Evolutionary conservation across 2,329 filamentous ascomycete species (phyloP), one percentile per base, ranked within the genome.

Genomic region (Blumeria graminis): DNA sequence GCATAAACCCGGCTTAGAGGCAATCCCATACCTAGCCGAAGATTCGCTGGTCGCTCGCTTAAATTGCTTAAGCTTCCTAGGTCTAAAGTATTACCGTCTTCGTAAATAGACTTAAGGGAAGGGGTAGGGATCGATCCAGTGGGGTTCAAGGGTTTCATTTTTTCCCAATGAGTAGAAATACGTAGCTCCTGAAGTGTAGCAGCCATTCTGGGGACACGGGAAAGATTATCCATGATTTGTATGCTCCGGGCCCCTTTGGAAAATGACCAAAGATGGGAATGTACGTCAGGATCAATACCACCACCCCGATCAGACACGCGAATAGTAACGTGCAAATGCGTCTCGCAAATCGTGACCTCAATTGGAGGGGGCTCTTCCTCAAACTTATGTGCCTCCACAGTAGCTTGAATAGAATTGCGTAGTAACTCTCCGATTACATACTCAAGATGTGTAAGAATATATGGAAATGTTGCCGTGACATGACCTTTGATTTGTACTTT

Each of bases 361-460:
- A 98, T 92, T 1, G 90, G 87, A 0, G 86, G 86, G 1, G 86
- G 83, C 14, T 69, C 43, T 10, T 35, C 55, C 9, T 55, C 36
- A 38, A 58, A 55, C 35, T 55, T 11, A 72, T 41, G 48, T n/a
- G 56, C 56, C 65, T 95, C 90, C 58, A 94, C 82, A 39, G 92
- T 81, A 18, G 89, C 89, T 69, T 96, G 89, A 14, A 98, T 86
- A 0, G 87, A 93, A 70, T 98, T 98, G 39, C 92, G 82, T 28
- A 98, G 74, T 22, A 98, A 80, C 71, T 98, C 92, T 55, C 92
- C 89, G 57, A 98, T 78, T 63, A 98, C 95, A 69, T 98, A 98
- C 70, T 98, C 90, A 55, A 98, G 77, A 67, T 96, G 92, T 65
- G 83, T 92, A 55, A 94, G 77, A 61, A 98, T 96, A 65, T 95